Conservation (phyloP, 2,329 filamentous ascomycete genomes). For the Sarocladium brachiariae region DNA sequence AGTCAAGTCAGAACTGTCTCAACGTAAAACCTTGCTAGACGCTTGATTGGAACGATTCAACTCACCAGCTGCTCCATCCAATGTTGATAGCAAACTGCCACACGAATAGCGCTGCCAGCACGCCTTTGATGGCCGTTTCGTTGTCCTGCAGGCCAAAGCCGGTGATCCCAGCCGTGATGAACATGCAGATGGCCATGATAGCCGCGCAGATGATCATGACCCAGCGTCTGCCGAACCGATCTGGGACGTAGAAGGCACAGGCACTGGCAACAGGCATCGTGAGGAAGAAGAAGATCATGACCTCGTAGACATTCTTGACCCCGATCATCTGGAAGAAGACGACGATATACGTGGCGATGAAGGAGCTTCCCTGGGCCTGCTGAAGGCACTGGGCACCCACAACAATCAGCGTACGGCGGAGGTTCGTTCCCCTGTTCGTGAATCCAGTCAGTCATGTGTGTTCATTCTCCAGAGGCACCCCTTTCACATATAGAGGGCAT, state of each 20-base stretch:
- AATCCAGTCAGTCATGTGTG: too few species aligned
- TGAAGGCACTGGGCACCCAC: conserved; percentile 12
- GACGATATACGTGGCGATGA: conserved; percentile 16
- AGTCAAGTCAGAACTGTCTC: too few species aligned
- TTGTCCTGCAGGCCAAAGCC: neutral
- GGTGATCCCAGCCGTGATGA: conserved; percentile 7
- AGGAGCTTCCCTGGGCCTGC: conserved; percentile 17
- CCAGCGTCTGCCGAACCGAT: conserved; percentile 13
- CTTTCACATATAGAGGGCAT: too few species aligned
- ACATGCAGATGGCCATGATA: conserved; percentile 12
- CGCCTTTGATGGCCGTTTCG: neutral
- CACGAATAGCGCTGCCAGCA: neutral
- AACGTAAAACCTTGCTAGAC: too few species aligned
- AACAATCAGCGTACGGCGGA: neutral
- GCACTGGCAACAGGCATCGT: conserved; percentile 2
- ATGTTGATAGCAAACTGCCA: conserved; percentile 1
- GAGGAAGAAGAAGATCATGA: conserved; percentile 11
- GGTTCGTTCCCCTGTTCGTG: neutral
- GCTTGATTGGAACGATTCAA: too few species aligned
- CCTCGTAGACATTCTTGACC: conserved; percentile 10
- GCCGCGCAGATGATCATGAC: conserved; percentile 12
- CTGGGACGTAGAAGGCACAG: neutral
- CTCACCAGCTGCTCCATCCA: conserved; percentile 1
- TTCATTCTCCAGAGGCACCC: too few species aligned
- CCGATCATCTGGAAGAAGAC: conserved; percentile 18